Conservation (phyloP, 164 flowering plant species). For the Nelumbo lutea region DNA sequence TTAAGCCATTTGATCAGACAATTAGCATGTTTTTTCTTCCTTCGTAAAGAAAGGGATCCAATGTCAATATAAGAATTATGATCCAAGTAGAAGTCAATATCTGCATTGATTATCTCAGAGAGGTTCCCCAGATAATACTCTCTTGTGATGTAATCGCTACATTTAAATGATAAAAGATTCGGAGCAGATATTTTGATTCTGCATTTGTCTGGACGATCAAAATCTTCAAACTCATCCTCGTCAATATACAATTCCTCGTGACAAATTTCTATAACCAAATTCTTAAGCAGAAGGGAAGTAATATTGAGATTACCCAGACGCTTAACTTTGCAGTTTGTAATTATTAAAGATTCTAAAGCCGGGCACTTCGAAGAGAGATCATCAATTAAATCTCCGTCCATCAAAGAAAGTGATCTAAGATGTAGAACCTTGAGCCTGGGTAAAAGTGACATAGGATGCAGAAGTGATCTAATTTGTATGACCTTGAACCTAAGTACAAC, state of each 20-base stretch:
- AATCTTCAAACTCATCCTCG: background rate
- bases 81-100: background rate
- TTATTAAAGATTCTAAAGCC: background rate
- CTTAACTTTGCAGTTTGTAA: background rate
- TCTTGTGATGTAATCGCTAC: background rate
- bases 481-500: too few relatives aligned
- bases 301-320: background rate
- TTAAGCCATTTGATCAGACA: too few relatives aligned
- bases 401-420: background rate
- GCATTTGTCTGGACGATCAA: background rate
- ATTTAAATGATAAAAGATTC: background rate
- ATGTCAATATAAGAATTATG: too few relatives aligned
- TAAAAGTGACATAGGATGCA: background rate
- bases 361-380: slow-evolving; percentile 1
- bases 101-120: background rate
- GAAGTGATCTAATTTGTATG: too few relatives aligned
- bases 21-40: too few relatives aligned
- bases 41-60: too few relatives aligned
- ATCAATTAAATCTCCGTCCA: background rate
- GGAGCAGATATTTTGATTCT: background rate
- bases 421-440: background rate
- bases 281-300: background rate
- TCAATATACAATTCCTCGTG: background rate
- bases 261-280: background rate
- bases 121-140: background rate